Conservation (phyloP, 1,139 yeast species). For the Pichia sp. region DNA sequence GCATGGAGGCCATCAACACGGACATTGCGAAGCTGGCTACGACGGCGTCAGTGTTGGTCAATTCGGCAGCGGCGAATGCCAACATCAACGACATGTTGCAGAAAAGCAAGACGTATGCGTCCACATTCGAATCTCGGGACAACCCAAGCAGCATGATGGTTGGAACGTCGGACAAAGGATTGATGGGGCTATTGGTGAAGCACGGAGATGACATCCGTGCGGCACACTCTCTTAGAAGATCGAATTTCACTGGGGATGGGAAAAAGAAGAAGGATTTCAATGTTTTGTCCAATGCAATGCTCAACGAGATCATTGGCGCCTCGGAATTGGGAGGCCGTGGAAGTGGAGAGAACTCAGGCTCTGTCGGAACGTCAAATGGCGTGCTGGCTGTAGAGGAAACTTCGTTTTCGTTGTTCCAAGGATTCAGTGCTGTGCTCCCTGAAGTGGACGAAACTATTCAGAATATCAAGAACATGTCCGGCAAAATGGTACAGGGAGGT, state of each 20-base stretch:
- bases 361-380: background rate
- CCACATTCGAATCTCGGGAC: constrained; percentile 26
- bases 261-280: constrained; percentile 29
- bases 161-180: constrained; percentile 1
- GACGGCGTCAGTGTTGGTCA: constrained; percentile 42
- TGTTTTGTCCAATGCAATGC: constrained; percentile 52
- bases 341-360: background rate
- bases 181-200: constrained; percentile 22
- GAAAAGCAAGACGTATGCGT: constrained; percentile 43
- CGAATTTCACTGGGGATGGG: constrained; percentile 15
- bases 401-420: constrained; percentile 56
- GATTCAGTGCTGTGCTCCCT: constrained; percentile 56
- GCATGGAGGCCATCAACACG: constrained; percentile 10
- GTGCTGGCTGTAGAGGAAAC: constrained; percentile 4
- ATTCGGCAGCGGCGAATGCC: constrained; percentile 22
- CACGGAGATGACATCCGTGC: constrained; percentile 20
- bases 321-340: constrained; percentile 6
- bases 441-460: constrained; percentile 39
- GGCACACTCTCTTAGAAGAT: constrained; percentile 17
- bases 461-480: constrained; percentile 13
- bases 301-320: constrained; percentile 44
- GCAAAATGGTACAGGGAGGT: constrained; percentile 6
- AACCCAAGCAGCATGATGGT: background rate
- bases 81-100: constrained; percentile 34
- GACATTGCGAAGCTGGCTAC: constrained; percentile 37